Percentiles rank a stretch among this genome's conserved stretches.
These are phyloP conservation scores for Suillus tomentosus DNA, from an alignment of 768 basidiomycete genomes.

Conservation along the genomic window DNA sequence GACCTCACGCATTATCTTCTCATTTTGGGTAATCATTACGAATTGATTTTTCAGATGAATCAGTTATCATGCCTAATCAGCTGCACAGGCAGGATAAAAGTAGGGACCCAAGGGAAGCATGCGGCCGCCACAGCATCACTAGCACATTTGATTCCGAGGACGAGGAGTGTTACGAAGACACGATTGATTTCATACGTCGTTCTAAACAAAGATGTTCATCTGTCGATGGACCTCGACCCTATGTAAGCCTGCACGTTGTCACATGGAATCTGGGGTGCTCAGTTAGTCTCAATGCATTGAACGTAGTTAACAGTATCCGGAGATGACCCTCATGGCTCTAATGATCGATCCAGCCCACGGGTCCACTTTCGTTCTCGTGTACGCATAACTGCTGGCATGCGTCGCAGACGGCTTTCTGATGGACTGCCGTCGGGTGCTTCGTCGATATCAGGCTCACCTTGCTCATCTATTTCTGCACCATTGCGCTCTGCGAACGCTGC, in stretches of 20 bases:
- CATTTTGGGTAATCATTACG: not conserved
- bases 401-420: conserved; percentile 40
- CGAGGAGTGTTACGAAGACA: conserved; percentile 20
- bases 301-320: not conserved
- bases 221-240: not conserved
- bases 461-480: conserved; percentile 83
- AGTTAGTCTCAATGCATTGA: conserved; percentile 3
- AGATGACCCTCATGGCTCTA: conserved; percentile 1
- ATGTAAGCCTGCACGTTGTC: conserved; percentile 2
- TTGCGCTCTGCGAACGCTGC: conserved; percentile 60
- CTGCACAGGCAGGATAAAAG: not conserved
- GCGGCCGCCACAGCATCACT: conserved; percentile 6
- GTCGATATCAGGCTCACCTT: conserved; percentile 62
- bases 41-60: not conserved
- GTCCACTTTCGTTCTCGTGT: conserved; percentile 77
- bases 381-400: conserved; percentile 72
- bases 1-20: not conserved
- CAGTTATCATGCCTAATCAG: not conserved
- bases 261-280: conserved; percentile 1
- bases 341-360: conserved; percentile 25
- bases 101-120: not conserved
- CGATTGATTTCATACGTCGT: conserved; percentile 1
- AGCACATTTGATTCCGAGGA: conserved; percentile 16
- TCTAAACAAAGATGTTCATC: conserved; percentile 3
- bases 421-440: conserved; percentile 30